Conservation (phyloP, 768 basidiomycete genomes). For the Lactifluus pinguis region DNA sequence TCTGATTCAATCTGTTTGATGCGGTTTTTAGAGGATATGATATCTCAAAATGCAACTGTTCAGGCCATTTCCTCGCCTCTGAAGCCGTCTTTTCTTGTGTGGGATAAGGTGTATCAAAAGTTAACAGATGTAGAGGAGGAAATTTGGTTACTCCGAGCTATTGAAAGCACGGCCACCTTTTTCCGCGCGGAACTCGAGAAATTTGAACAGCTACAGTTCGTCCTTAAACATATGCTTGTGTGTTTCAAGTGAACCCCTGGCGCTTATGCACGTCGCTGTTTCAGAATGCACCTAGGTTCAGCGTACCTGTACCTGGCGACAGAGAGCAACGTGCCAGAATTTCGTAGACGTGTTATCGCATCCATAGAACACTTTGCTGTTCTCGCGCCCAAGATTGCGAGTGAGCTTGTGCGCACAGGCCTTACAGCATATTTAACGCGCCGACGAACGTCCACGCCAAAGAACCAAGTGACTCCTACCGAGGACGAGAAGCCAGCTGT, state of each 20-base stretch:
- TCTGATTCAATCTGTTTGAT: conserved; percentile 11
- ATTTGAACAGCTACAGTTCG: conserved; percentile 48
- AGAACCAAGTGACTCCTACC: conserved; percentile 21
- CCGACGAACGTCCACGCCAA: conserved; percentile 25
- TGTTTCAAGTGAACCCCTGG: not conserved
- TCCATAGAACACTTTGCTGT: conserved; percentile 34
- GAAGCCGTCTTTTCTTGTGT: conserved; percentile 81
- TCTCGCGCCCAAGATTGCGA: conserved; percentile 39
- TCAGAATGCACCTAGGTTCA: conserved; percentile 53
- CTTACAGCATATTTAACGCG: conserved; percentile 40
- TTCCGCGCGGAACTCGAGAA: conserved; percentile 44
- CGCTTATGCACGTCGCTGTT: not conserved
- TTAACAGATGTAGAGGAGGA: conserved; percentile 53
- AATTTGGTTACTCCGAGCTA: conserved; percentile 65
- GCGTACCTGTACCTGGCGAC: conserved; percentile 62
- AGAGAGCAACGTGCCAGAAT: conserved; percentile 44
- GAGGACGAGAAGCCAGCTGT: conserved; percentile 35
- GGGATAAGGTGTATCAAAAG: conserved; percentile 83
- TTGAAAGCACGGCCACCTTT: conserved; percentile 39
- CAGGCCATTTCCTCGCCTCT: conserved; percentile 38
- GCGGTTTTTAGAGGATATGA: conserved; percentile 34
- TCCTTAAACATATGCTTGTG: conserved; percentile 2
- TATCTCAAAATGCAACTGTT: conserved; percentile 40
- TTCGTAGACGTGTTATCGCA: conserved; percentile 39
- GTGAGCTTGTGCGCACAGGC: conserved; percentile 51